These are phyloP conservation scores for Corchorus olitorius DNA, from an alignment of 345 rosid species.

Conservation along the genomic window DNA sequence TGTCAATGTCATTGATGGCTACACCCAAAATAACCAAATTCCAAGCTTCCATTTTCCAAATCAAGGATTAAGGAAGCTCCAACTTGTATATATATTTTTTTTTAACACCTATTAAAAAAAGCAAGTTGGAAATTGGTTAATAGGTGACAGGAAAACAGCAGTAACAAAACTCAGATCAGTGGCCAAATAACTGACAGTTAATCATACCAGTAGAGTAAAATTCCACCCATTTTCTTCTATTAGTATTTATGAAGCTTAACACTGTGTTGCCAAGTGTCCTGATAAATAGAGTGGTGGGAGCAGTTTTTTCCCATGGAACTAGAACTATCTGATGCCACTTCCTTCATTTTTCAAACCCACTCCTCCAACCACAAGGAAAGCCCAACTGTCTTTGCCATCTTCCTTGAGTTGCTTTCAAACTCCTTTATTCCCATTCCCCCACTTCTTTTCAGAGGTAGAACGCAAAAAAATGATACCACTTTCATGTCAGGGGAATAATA, in stretches of 20 bases:
- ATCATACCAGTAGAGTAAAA: background rate
- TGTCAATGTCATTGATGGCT: constrained; percentile 4
- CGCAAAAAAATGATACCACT: background rate
- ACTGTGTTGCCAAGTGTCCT: constrained; percentile 27
- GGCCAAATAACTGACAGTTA: background rate
- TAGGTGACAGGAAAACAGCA: background rate
- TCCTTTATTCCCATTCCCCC: background rate
- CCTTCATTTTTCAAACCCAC: constrained; percentile 43
- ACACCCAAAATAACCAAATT: background rate
- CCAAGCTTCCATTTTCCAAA: background rate
- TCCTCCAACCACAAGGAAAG: constrained; percentile 33
- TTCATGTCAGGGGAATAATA: background rate
- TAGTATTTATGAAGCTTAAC: background rate
- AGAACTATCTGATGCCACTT: constrained; percentile 25
- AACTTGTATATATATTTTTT: background rate
- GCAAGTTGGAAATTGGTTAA: background rate
- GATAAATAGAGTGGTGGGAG: constrained; percentile 31
- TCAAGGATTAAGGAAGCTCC: background rate
- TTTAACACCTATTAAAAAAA: too few species aligned
- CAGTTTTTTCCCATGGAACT: constrained; percentile 34
- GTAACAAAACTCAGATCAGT: background rate
- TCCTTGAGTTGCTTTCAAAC: constrained; percentile 20
- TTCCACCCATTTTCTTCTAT: too few species aligned
- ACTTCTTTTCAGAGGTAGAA: background rate
- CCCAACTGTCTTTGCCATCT: constrained; percentile 18